Conservation (phyloP, 805 yeast genomes). For the Starmerella bombicola region DNA sequence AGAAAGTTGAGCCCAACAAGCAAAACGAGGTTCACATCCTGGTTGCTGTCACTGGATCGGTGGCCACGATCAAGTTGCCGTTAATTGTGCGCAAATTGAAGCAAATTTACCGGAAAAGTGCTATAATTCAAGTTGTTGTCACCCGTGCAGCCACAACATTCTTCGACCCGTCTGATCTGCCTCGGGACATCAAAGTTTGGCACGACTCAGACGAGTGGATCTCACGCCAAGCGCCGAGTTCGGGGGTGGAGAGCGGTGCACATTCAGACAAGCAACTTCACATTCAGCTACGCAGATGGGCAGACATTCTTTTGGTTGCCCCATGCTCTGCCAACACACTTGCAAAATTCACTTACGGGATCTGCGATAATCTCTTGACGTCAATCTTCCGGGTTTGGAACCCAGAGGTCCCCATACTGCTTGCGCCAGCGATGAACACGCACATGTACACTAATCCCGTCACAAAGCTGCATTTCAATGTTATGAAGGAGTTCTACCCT, state of each 20-base stretch:
- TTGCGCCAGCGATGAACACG: slow-evolving; percentile 95
- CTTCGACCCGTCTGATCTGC: slow-evolving; percentile 27
- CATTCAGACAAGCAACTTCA: slow-evolving; percentile 81
- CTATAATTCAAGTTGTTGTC: slow-evolving; percentile 73
- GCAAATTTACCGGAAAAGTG: slow-evolving; percentile 57
- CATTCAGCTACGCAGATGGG: slow-evolving; percentile 91
- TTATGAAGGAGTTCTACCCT: slow-evolving; percentile 75
- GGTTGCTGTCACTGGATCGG: slow-evolving; percentile 90
- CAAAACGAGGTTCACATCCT: slow-evolving; percentile 73
- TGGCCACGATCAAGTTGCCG: slow-evolving; percentile 90
- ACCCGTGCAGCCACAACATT: slow-evolving; percentile 36
- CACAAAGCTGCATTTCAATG: slow-evolving; percentile 67
- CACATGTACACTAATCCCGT: slow-evolving; percentile 81
- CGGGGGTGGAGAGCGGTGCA: slow-evolving; percentile 14
- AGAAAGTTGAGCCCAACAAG: slow-evolving; percentile 4
- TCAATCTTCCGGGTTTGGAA: slow-evolving; percentile 92
- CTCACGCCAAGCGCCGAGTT: slow-evolving; percentile 42
- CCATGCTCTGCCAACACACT: slow-evolving; percentile 90
- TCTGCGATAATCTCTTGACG: slow-evolving; percentile 83
- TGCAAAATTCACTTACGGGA: slow-evolving; percentile 77
- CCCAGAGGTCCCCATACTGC: slow-evolving; percentile 72
- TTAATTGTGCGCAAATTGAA: slow-evolving; percentile 74
- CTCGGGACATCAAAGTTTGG: slow-evolving; percentile 68
- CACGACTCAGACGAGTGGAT: slow-evolving; percentile 89
- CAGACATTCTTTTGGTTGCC: slow-evolving; percentile 81